Evolutionary conservation across 371 early-diverging fungal genomes (phyloP).

Genomic region (Catenaria anguillulae): DNA sequence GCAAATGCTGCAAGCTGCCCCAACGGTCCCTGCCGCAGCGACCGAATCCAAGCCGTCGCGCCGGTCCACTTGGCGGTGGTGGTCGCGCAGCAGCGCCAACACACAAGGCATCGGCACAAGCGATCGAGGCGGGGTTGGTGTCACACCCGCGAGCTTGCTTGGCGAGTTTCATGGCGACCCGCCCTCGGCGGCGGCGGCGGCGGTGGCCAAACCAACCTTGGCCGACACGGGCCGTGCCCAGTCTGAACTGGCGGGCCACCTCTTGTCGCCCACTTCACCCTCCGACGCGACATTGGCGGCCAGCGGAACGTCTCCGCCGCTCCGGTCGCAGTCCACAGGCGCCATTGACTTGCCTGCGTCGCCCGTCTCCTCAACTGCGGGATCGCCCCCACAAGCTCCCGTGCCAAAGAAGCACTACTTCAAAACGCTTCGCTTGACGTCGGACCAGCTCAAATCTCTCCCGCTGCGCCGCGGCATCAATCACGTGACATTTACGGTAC

Average conservation of each 20-base stretch:
- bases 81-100: not conserved
- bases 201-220: not conserved
- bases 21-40: slow-evolving; percentile 1
- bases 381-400: not conserved
- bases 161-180: too few species aligned
- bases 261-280: too few species aligned
- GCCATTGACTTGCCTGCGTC: not conserved
- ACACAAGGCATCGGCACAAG: too few species aligned
- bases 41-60: slow-evolving; percentile 2
- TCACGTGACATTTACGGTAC: slow-evolving; percentile 75
- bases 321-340: not conserved
- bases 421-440: slow-evolving; percentile 78
- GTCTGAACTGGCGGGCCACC: not conserved
- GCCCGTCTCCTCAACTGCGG: not conserved
- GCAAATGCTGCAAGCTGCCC: slow-evolving; percentile 5
- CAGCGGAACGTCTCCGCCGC: not conserved
- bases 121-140: too few species aligned
- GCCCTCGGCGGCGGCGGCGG: too few species aligned
- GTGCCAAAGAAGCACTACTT: slow-evolving; percentile 35
- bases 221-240: not conserved
- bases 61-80: not conserved
- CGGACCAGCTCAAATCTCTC: slow-evolving; percentile 73
- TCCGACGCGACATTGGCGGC: too few species aligned
- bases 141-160: too few species aligned
- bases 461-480: slow-evolving; percentile 77